Percentiles rank a stretch among this genome's conserved stretches.
These are phyloP conservation scores for Orbilia quercus DNA, from an alignment of 2,329 filamentous ascomycete genomes.

Conservation along the genomic window DNA sequence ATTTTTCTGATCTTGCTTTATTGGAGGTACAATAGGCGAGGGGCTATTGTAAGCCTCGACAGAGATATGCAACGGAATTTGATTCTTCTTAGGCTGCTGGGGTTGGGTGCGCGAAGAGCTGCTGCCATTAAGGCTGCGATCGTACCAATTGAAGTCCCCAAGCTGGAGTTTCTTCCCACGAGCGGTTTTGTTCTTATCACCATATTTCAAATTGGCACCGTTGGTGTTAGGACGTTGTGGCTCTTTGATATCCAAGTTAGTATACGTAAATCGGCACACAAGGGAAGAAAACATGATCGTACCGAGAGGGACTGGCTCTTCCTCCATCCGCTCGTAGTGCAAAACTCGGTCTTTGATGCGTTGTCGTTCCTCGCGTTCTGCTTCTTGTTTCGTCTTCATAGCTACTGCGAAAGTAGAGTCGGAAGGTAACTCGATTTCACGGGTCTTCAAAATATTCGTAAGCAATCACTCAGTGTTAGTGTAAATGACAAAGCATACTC, in stretches of 20 bases:
- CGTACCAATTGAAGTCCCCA: constrained; percentile 54
- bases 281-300: constrained; percentile 30
- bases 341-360: constrained; percentile 97
- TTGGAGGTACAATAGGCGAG: constrained; percentile 18
- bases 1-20: not conserved
- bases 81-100: not conserved
- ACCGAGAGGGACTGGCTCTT: constrained; percentile 62
- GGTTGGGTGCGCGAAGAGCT: not conserved
- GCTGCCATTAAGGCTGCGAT: constrained; percentile 21
- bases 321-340: constrained; percentile 87
- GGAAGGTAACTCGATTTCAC: constrained; percentile 66
- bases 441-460: constrained; percentile 43
- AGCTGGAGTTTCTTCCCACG: constrained; percentile 53
- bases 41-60: not conserved
- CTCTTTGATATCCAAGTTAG: constrained; percentile 18
- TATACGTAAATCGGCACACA: constrained; percentile 16
- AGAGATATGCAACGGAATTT: not conserved
- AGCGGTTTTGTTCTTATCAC: constrained; percentile 43
- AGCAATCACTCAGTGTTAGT: not conserved
- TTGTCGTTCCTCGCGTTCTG: constrained; percentile 94
- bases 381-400: constrained; percentile 94
- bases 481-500: constrained; percentile 28
- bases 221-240: constrained; percentile 44
- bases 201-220: constrained; percentile 48
- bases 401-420: constrained; percentile 95